Evolutionary conservation across 2,329 filamentous ascomycete species (phyloP), one percentile per base, ranked within the genome.

Genomic region (Aspergillus intermedius): DNA sequence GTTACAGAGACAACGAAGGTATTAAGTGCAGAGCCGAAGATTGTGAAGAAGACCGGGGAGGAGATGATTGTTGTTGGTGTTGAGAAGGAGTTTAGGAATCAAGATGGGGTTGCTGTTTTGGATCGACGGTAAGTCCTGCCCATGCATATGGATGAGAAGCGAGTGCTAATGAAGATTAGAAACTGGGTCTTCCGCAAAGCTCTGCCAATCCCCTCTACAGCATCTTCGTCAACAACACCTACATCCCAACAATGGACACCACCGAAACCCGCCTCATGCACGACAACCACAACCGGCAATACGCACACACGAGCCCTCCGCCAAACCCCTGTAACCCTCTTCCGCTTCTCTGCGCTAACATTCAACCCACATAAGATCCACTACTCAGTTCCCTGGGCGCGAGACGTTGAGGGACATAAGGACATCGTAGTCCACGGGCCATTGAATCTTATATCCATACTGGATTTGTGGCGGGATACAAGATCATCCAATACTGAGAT

Each of bases 61-160:
- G 78, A 80, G 52, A 85, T 86, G 82, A 72, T 86, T 0, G 73
- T 86, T 1, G 82, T 86, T 0, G 74, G 81, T 1, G 78, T 86
- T 0, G 76, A 82, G 63, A 86, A 85, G 66, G 73, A 76, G 50
- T 78, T 82, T 48, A 70, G 73, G 59, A 77, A 76, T 34, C 70
- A 73, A 5, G 55, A 71, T 17, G 81, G 79, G 0, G 54, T 79
- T 41, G 74, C 74, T 0, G 55, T 86, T 23, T 61, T 77, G 30
- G 83, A 86, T 61, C 69, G 70, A 55, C 71, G 83, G 69, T 78
- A 53, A 43, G 60, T 12, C 19, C 37, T 45, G 17, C 4, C 25
- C 22, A 23, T 17, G 15, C 13, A 44, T 40, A 34, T 28, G 44
- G 17, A 28, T 17, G 25, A 22, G 21, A 22, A 22, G 5, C 21